Base-by-base conservation (phyloP, 2,329 filamentous ascomycete genomes). In the Scedosporium boydii region DNA sequence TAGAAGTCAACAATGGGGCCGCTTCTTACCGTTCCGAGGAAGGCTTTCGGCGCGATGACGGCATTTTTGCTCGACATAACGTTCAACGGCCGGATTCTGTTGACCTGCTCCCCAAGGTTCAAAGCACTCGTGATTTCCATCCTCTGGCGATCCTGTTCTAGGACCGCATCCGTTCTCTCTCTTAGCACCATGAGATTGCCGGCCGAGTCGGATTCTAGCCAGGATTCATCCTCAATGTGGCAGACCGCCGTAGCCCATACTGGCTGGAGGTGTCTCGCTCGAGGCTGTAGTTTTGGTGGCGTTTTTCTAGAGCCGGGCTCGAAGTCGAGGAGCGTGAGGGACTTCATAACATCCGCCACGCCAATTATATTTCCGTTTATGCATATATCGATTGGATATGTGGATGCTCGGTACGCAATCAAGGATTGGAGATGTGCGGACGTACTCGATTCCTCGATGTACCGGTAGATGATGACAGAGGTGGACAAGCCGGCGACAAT, bases 291-390 rank as follows among this genome's bases (percentile, higher is more conserved):
- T 42, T 3, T 26, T 7, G 53, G 41, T 23, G 38, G 61, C 4
- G 6, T 34, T 14, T 60, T n/a, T 6, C 29, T 34, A 60, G 79
- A 83, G 61, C 87, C 83, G 2, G 81, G 80, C 0, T 80, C 78
- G 70, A 88, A 95, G 70, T 95, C 81, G 7, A 97, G 79, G 5
- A 98, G 77, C 1, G 89, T 87, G 26, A 96, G 80, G 1, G 91
- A 96, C 76, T 98, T 97, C 90, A 96, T 97, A 56, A 99, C 77
- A 70, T 99, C 95, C 0, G 88, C 90, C 9, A 98, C 87, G 0
- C 90, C 91, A 65, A 99, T 93, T 26, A 84, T 80, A 67, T 88
- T 87, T 1, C 83, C 89, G 1, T 85, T 84, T 14, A 97, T 82
- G 9, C 87, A 86, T 6, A 98, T 73, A 67, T 93, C 90, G 16